Conservation (phyloP, 208 protist genomes). For the Paratrypanosoma confusum region DNA sequence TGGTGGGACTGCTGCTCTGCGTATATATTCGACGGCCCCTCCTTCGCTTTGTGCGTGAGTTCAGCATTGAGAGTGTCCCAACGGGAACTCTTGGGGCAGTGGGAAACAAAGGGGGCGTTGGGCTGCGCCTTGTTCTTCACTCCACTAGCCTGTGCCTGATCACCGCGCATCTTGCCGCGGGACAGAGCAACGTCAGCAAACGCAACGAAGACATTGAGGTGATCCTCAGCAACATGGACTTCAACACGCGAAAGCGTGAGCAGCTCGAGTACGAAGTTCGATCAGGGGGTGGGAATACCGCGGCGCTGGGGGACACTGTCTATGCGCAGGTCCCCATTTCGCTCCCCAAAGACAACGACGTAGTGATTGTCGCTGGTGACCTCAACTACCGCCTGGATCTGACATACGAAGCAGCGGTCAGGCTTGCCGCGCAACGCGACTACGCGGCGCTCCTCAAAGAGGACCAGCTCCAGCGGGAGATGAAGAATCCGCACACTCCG, state of each 20-base stretch:
- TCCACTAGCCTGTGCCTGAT: conserved; percentile 78
- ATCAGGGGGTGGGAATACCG: conserved; percentile 1
- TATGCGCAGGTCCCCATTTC: conserved; percentile 6
- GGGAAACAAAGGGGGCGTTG: conserved; percentile 91
- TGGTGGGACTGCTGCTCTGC: conserved; percentile 77
- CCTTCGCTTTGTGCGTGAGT: conserved; percentile 36
- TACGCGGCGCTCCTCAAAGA: conserved; percentile 41
- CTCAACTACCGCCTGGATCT: conserved; percentile 88
- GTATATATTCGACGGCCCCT: conserved; percentile 65
- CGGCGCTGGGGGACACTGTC: conserved; percentile 4
- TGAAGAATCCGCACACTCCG: conserved; percentile 57
- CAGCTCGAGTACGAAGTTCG: no score
- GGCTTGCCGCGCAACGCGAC: conserved; percentile 17
- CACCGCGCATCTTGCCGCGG: conserved; percentile 89
- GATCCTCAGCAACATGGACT: conserved; percentile 80
- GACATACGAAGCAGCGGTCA: conserved; percentile 60
- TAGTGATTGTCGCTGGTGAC: conserved; percentile 86
- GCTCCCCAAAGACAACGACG: conserved; percentile 71
- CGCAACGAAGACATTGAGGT: conserved; percentile 87
- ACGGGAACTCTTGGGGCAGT: conserved; percentile 79
- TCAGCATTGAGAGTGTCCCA: conserved; percentile 46
- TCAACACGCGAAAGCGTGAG: conserved; percentile 50
- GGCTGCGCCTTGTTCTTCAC: conserved; percentile 62
- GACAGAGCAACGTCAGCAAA: conserved; percentile 69
- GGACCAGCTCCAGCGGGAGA: conserved; percentile 71